phyloP scores from a whole-genome alignment of 2,329 filamentous ascomycete species.

The Tolypocladium ovalisporum region DNA sequence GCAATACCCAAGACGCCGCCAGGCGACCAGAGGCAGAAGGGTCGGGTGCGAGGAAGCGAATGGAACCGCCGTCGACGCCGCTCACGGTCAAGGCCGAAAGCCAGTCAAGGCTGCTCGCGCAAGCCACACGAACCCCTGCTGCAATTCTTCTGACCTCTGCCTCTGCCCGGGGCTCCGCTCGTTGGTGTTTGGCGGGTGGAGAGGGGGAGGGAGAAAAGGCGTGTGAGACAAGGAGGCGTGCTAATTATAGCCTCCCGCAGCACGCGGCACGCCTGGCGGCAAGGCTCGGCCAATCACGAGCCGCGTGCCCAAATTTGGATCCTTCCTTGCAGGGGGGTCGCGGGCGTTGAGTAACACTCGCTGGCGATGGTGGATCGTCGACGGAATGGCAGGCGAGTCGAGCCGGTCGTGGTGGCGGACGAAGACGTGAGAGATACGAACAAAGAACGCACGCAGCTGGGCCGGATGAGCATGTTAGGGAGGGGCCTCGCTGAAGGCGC shows the following conservation, averaged over 20 bases:
- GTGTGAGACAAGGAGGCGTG: conserved; percentile 4
- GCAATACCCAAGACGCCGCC: neutral
- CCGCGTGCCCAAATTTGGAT: conserved; percentile 13
- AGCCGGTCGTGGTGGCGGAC: neutral
- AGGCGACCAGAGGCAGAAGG: neutral
- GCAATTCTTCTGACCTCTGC: neutral
- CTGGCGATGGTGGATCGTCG: neutral
- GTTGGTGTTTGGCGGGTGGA: neutral
- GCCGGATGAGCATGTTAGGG: neutral
- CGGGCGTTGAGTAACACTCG: neutral
- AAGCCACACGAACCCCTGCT: conserved; percentile 6
- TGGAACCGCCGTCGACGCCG: neutral
- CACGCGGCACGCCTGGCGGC: conserved; percentile 18
- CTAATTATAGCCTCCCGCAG: conserved; percentile 22
- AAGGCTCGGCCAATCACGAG: conserved; percentile 18
- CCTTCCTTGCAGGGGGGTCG: neutral
- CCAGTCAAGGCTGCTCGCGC: neutral
- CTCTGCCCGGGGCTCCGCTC: neutral
- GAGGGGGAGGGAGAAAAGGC: neutral
- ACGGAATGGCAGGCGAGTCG: neutral
- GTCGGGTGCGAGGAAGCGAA: neutral
- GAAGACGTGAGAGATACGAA: neutral
- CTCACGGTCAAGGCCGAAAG: neutral
- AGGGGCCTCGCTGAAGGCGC: neutral
- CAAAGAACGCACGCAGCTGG: neutral